These are phyloP conservation scores for Coemansia reversa DNA, from an alignment of 192 early-diverging fungal species.

Conservation along the genomic window DNA sequence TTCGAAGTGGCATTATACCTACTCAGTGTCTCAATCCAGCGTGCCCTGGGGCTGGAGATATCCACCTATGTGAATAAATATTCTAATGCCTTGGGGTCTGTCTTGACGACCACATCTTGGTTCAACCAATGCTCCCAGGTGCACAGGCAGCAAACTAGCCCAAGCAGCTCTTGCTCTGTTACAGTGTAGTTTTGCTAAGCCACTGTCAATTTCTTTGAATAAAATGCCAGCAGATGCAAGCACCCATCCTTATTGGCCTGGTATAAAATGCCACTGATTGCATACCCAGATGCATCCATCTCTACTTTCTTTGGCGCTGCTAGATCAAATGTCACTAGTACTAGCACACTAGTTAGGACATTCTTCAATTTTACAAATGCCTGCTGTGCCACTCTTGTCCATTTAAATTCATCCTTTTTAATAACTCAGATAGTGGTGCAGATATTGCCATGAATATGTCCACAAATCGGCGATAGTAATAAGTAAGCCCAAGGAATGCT, in stretches of 20 bases:
- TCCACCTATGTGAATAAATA: too few species aligned
- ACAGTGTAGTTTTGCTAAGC: too few species aligned
- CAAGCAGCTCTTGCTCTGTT: neutral
- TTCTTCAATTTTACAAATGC: neutral
- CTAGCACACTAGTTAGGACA: neutral
- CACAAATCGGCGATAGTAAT: conserved; percentile 12
- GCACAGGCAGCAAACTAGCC: conserved; percentile 8
- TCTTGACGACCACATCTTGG: neutral
- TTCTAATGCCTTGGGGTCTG: conserved; percentile 5
- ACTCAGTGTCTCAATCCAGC: too few species aligned
- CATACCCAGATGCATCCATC: too few species aligned
- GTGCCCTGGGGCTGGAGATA: too few species aligned
- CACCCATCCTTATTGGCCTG: too few species aligned
- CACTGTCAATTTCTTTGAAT: too few species aligned
- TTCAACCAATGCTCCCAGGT: too few species aligned
- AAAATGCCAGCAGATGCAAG: too few species aligned
- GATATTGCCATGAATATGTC: neutral
- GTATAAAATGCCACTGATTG: too few species aligned
- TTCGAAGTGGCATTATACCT: too few species aligned
- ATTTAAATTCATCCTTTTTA: conserved; percentile 3
- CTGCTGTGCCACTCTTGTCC: neutral
- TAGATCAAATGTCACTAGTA: neutral
- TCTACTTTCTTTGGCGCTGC: too few species aligned
- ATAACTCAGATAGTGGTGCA: conserved; percentile 4
- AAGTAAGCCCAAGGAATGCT: neutral